phyloP scores from a whole-genome alignment of 1,284 basidiomycete genomes.

The Malassezia sympodialis region DNA sequence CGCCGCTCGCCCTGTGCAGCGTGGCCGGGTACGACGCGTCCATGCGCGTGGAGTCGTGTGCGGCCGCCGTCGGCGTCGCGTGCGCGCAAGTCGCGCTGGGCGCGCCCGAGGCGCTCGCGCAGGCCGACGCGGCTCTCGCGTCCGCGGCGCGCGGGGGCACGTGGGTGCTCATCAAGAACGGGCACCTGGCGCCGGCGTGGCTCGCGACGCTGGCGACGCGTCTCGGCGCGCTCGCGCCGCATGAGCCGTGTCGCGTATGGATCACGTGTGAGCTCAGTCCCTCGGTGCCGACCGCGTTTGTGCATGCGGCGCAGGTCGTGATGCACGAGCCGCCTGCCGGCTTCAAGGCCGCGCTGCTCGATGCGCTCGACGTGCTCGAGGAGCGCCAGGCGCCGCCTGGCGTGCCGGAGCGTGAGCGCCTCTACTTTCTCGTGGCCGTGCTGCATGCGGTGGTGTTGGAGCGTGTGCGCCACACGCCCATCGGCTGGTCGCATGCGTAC shows the following conservation, averaged over 20 bases:
- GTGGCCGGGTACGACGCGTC: constrained; percentile 45
- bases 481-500: constrained; percentile 43
- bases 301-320: constrained; percentile 39
- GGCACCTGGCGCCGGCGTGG: constrained; percentile 43
- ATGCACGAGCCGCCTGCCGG: constrained; percentile 48
- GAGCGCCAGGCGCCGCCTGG: constrained; percentile 17
- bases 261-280: constrained; percentile 45
- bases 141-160: constrained; percentile 34
- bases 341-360: constrained; percentile 42
- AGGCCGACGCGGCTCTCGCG: constrained; percentile 42
- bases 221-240: constrained; percentile 33
- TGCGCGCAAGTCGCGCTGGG: constrained; percentile 45
- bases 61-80: constrained; percentile 23
- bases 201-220: constrained; percentile 44
- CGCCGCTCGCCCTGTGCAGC: constrained; percentile 41
- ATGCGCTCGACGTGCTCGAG: constrained; percentile 28
- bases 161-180: constrained; percentile 47
- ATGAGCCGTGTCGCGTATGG: constrained; percentile 41
- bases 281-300: constrained; percentile 40
- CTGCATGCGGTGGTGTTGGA: constrained; percentile 45
- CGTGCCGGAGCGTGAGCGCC: constrained; percentile 34
- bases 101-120: constrained; percentile 39
- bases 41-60: constrained; percentile 38
- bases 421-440: constrained; percentile 42
- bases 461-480: constrained; percentile 40